Evolutionary conservation across 2,329 filamentous ascomycete genomes (phyloP), one percentile per base, ranked within the genome.

Genomic region (Paramyrothecium roridum): DNA sequence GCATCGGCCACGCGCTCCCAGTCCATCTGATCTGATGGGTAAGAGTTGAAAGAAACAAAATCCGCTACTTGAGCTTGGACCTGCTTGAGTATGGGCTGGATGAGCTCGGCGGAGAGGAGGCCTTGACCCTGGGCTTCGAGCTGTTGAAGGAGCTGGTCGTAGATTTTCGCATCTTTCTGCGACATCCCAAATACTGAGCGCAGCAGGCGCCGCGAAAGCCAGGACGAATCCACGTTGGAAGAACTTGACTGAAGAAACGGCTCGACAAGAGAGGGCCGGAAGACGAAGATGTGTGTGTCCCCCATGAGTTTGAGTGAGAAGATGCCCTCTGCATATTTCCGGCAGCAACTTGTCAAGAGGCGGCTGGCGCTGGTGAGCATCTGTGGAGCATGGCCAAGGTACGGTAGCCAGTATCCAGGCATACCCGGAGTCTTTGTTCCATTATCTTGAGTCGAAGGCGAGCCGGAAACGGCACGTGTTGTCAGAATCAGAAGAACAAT

Each of bases 371-470:
- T 63, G 50, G 68, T 52, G 20, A 61, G 57, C 56, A 75, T 63
- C 45, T 68, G 69, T 1, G 70, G 68, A 13, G 66, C 60, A 47
- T 76, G 72, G 16, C 72, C 72, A 6, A 76, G 43, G 16, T 69
- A 63, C 1, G 73, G 73, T 2, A 75, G 50, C 68, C 70, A 74
- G 52, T 68, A 72, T 3, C 69, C 66, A 2, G 69, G 70, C 50
- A 60, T 57, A 7, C 64, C 61, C 12, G 68, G 67, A 10, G 52
- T 59, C 34, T 54, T 62, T 30, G 57, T 57, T 17, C 60, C 57
- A 57, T 63, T 55, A 30, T 57, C 30, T 30, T 50, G 48, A 45
- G 57, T 88, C 80, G 85, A 59, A 22, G 63, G 50, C 21, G 52
- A 48, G 22, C 59, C 59, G 2, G 60, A 57, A 53, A 69, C 54